These are phyloP conservation scores for Isatis tinctoria DNA, from an alignment of 345 rosid species.

Conservation along the genomic window DNA sequence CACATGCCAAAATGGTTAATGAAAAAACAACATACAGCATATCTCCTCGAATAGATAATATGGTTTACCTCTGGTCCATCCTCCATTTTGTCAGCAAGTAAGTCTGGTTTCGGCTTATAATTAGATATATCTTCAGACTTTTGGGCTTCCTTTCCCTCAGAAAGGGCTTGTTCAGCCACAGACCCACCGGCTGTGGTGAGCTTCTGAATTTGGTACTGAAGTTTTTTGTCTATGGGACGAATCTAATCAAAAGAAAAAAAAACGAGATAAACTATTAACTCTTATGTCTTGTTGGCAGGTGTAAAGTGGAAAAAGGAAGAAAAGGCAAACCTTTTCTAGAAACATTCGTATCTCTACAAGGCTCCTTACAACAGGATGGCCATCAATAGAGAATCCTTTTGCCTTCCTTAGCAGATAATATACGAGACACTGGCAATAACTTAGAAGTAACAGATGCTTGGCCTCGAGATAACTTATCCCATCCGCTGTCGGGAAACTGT, in stretches of 20 bases:
- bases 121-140: slow-evolving; percentile 63
- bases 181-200: slow-evolving; percentile 45
- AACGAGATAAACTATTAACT: background rate
- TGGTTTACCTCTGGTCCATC: slow-evolving; percentile 20
- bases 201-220: slow-evolving; percentile 88
- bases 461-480: slow-evolving; percentile 93
- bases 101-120: slow-evolving; percentile 79
- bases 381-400: slow-evolving; percentile 69
- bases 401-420: slow-evolving; percentile 81
- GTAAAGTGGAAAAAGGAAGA: background rate
- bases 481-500: slow-evolving; percentile 60
- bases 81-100: slow-evolving; percentile 54
- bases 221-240: slow-evolving; percentile 84
- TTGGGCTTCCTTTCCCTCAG: slow-evolving; percentile 37
- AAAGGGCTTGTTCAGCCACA: slow-evolving; percentile 28
- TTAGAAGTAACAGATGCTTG: slow-evolving; percentile 74
- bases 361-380: slow-evolving; percentile 72
- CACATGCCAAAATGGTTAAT: slow-evolving; percentile 14
- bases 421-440: slow-evolving; percentile 79
- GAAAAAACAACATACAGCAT: slow-evolving; percentile 2
- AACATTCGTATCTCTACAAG: slow-evolving; percentile 86
- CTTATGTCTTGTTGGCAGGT: background rate
- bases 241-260: slow-evolving; percentile 42
- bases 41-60: background rate
- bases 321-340: slow-evolving; percentile 68